Evolutionary conservation across 2,329 filamentous ascomycete genomes (phyloP).

Genomic region (Aspergillus ochraceoroseus): DNA sequence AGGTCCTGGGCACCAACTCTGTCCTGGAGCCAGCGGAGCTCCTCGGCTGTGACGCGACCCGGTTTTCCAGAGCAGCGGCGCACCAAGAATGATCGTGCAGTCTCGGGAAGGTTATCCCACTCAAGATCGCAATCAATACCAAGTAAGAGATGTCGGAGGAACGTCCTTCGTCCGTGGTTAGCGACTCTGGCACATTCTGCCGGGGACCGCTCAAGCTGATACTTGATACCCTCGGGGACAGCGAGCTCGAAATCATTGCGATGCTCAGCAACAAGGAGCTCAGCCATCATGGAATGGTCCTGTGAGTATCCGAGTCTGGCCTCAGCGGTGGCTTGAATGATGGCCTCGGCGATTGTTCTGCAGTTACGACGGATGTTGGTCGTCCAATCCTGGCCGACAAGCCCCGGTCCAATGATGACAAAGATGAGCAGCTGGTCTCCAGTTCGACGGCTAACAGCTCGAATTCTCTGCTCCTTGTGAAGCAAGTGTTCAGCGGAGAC

Average conservation of each 20-base stretch:
- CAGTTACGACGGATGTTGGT: slow-evolving; percentile 32
- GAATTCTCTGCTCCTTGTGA: slow-evolving; percentile 14
- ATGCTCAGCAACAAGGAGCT: slow-evolving; percentile 27
- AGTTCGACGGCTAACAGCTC: slow-evolving; percentile 12
- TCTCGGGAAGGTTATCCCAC: slow-evolving; percentile 14
- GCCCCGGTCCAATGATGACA: slow-evolving; percentile 26
- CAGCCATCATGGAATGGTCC: slow-evolving; percentile 32
- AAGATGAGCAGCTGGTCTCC: slow-evolving; percentile 25
- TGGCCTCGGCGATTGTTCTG: slow-evolving; percentile 34
- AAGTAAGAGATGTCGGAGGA: slow-evolving; percentile 15
- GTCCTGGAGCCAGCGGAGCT: slow-evolving; percentile 42
- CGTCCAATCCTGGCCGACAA: slow-evolving; percentile 22
- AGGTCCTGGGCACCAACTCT: slow-evolving; percentile 31
- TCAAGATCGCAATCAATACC: slow-evolving; percentile 16
- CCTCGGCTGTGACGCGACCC: slow-evolving; percentile 36
- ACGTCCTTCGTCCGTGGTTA: slow-evolving; percentile 11
- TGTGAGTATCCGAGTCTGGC: slow-evolving; percentile 31
- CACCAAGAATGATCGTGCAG: slow-evolving; percentile 24
- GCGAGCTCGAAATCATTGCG: slow-evolving; percentile 26
- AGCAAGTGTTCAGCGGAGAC: slow-evolving; percentile 14
- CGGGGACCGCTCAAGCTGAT: slow-evolving; percentile 26
- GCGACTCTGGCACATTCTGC: slow-evolving; percentile 28
- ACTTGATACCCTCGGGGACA: slow-evolving; percentile 17
- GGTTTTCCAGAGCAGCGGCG: slow-evolving; percentile 43
- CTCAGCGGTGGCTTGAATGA: slow-evolving; percentile 35